phyloP scores from a whole-genome alignment of 2,329 filamentous ascomycete genomes.

The Zymoseptoria ardabiliae region DNA sequence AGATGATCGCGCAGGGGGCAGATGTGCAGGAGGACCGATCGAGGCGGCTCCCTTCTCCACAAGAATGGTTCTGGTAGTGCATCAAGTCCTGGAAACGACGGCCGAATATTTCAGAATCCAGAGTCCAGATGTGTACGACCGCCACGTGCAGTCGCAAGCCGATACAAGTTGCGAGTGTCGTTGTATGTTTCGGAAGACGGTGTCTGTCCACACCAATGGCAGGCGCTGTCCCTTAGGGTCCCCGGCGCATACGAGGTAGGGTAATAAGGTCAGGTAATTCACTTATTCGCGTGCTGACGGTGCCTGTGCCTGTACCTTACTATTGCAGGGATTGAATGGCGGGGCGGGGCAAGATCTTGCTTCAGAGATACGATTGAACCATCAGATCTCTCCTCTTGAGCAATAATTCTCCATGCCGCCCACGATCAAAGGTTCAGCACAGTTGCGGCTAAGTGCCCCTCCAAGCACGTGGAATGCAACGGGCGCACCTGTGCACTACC shows the following conservation, averaged over 20 bases:
- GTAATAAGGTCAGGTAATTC: too few species aligned
- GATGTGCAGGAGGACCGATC: not conserved
- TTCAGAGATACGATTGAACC: not conserved
- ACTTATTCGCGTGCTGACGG: too few species aligned
- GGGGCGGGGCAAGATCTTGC: not conserved
- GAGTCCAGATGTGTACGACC: not conserved
- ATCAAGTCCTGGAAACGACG: not conserved
- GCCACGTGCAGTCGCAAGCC: not conserved
- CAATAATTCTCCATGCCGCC: not conserved
- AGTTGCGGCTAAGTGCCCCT: too few species aligned
- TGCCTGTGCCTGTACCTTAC: too few species aligned
- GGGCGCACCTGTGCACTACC: too few species aligned
- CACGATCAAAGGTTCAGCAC: not conserved
- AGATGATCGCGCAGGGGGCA: not conserved
- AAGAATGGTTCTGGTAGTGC: not conserved
- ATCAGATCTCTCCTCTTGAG: not conserved
- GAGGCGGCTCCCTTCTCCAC: not conserved
- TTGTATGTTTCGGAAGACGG: not conserved
- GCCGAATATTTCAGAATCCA: not conserved
- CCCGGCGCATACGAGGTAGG: too few species aligned
- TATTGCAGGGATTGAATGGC: too few species aligned
- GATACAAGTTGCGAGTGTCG: not conserved
- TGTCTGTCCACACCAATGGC: not conserved
- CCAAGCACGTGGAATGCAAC: too few species aligned
- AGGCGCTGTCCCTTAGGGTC: not conserved